Evolutionary conservation across 2,329 filamentous ascomycete species (phyloP).

Genomic region (Talaromyces sp.): DNA sequence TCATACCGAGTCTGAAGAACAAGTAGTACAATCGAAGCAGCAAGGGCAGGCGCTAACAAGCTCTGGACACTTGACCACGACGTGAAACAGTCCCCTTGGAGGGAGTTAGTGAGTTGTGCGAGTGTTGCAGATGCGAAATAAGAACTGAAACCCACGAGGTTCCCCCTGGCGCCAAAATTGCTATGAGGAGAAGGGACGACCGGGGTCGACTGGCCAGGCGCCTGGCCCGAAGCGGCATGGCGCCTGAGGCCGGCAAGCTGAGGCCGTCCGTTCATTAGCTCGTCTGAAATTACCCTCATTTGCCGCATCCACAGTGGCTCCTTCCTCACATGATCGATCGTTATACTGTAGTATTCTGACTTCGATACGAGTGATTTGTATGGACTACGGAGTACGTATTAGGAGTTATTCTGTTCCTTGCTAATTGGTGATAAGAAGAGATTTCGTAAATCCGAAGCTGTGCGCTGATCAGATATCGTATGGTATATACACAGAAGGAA

Average conservation of each 20-base stretch:
- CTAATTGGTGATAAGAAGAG: not conserved
- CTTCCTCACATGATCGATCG: not conserved
- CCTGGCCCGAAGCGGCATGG: conserved; percentile 8
- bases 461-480: not conserved
- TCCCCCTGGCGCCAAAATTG: conserved; percentile 9
- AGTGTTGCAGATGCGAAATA: not conserved
- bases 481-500: not conserved
- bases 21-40: not conserved
- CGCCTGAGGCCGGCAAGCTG: not conserved
- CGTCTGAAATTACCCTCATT: conserved; percentile 9
- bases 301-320: not conserved
- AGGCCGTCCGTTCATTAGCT: not conserved
- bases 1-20: conserved; percentile 1
- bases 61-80: not conserved
- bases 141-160: conserved; percentile 13
- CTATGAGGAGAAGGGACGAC: not conserved
- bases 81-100: conserved; percentile 1
- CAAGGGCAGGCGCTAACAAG: not conserved
- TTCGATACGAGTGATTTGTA: too few relatives aligned
- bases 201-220: not conserved
- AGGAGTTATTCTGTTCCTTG: not conserved
- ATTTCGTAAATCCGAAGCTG: not conserved
- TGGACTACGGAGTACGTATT: too few relatives aligned
- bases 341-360: too few relatives aligned
- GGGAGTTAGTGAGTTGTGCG: not conserved